These are phyloP conservation scores for Pharus latifolius DNA, from an alignment of 176 grass and related monocot species.

Conservation along the genomic window DNA sequence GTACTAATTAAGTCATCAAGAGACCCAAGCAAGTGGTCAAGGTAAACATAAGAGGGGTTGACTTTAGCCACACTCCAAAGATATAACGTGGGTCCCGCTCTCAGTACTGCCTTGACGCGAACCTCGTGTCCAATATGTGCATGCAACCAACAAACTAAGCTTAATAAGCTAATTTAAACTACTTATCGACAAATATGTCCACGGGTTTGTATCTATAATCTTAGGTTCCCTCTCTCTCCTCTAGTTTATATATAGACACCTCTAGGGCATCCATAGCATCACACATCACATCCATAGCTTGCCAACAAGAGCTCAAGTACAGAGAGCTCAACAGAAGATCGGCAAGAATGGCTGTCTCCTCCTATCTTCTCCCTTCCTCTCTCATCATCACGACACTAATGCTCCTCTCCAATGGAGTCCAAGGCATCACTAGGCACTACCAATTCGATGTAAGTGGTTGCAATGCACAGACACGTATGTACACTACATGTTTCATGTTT, in stretches of 20 bases:
- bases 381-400: slow-evolving; percentile 6
- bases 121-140: slow-evolving; percentile 8
- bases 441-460: slow-evolving; percentile 55
- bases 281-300: neutral
- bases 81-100: neutral
- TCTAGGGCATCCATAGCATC: neutral
- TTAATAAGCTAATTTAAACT: neutral
- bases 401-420: slow-evolving; percentile 1
- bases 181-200: neutral
- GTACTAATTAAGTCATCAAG: slow-evolving; percentile 26
- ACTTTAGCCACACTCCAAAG: slow-evolving; percentile 57
- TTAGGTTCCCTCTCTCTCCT: neutral
- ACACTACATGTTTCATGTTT: too few species aligned
- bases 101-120: slow-evolving; percentile 23
- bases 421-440: slow-evolving; percentile 48
- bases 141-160: slow-evolving; percentile 35
- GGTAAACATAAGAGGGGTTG: slow-evolving; percentile 33
- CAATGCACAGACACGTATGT: too few species aligned
- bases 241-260: slow-evolving; percentile 15
- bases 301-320: slow-evolving; percentile 10
- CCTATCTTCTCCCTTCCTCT: slow-evolving; percentile 8
- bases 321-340: neutral
- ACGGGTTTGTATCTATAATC: neutral
- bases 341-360: slow-evolving; percentile 4
- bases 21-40: slow-evolving; percentile 9